These are phyloP conservation scores for Pestalotiopsis sp. DNA, from an alignment of 2,329 filamentous ascomycete species.

Conservation along the genomic window DNA sequence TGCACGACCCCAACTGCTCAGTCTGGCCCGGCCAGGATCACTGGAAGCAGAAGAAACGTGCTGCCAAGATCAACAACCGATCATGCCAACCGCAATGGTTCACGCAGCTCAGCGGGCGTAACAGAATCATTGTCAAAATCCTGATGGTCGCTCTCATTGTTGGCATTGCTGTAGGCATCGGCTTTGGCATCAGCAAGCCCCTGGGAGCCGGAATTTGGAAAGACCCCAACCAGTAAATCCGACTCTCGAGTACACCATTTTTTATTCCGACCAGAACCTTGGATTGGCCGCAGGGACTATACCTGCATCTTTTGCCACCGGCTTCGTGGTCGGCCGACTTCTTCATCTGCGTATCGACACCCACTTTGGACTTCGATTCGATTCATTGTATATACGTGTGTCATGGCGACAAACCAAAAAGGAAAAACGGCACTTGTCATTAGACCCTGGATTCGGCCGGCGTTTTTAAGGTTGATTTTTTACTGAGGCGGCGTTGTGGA, in stretches of 20 bases:
- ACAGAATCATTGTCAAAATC: conserved; percentile 57
- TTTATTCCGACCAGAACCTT: not conserved
- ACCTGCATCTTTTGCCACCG: conserved; percentile 9
- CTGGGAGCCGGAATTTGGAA: conserved; percentile 62
- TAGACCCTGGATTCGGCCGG: conserved; percentile 19
- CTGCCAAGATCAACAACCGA: conserved; percentile 51
- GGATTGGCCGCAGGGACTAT: not conserved
- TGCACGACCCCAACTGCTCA: conserved; percentile 50
- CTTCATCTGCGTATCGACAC: conserved; percentile 23
- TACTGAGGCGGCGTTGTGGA: conserved; percentile 16
- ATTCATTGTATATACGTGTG: conserved; percentile 22
- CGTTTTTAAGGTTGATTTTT: conserved; percentile 22
- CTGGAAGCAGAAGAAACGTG: conserved; percentile 62
- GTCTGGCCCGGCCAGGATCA: conserved; percentile 64
- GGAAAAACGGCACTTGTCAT: conserved; percentile 19
- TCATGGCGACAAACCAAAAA: conserved; percentile 16
- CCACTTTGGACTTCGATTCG: conserved; percentile 22
- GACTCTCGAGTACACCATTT: not conserved
- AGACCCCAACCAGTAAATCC: conserved; percentile 29
- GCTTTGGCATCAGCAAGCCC: conserved; percentile 63
- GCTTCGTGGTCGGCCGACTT: conserved; percentile 18
- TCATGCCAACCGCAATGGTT: conserved; percentile 51
- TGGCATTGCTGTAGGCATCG: conserved; percentile 56
- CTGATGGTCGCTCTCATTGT: conserved; percentile 53
- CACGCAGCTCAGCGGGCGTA: conserved; percentile 55